These are phyloP conservation scores for Bretschneidera sinensis DNA, from an alignment of 345 rosid genomes.

Conservation along the genomic window DNA sequence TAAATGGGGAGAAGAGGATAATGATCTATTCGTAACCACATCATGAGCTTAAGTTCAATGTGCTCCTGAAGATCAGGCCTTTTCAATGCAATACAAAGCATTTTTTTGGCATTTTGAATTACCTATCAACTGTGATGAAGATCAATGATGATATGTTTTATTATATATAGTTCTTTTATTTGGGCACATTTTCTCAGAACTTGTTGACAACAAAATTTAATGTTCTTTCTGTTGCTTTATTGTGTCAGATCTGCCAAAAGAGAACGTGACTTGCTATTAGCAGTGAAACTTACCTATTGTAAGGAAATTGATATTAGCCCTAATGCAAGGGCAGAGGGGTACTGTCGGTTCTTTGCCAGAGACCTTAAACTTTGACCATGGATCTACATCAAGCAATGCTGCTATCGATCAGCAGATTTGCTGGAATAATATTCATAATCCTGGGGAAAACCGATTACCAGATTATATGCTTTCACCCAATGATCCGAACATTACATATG, in stretches of 20 bases:
- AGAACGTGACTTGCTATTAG: conserved; percentile 14
- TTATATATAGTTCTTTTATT: no score
- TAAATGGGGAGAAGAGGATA: background rate
- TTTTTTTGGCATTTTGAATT: background rate
- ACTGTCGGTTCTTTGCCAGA: conserved; percentile 70
- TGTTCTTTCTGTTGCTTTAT: background rate
- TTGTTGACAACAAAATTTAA: background rate
- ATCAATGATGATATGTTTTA: background rate
- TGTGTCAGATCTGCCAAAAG: conserved; percentile 1
- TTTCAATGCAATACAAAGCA: no score
- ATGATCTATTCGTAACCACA: background rate
- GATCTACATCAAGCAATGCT: conserved; percentile 60
- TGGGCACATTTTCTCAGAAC: no score
- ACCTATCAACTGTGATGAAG: no score
- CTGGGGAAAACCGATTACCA: conserved; percentile 39
- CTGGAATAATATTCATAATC: conserved; percentile 58
- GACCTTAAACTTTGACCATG: conserved; percentile 68
- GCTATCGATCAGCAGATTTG: conserved; percentile 52
- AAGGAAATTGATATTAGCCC: conserved; percentile 25
- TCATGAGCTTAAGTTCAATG: background rate
- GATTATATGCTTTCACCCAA: conserved; percentile 46
- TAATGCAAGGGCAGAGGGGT: conserved; percentile 88
- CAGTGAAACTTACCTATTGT: conserved; percentile 23
- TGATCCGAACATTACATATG: conserved; percentile 28
- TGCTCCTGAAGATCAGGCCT: no score